Conservation (phyloP, 345 rosid species). For the Atalantia buxifolia region DNA sequence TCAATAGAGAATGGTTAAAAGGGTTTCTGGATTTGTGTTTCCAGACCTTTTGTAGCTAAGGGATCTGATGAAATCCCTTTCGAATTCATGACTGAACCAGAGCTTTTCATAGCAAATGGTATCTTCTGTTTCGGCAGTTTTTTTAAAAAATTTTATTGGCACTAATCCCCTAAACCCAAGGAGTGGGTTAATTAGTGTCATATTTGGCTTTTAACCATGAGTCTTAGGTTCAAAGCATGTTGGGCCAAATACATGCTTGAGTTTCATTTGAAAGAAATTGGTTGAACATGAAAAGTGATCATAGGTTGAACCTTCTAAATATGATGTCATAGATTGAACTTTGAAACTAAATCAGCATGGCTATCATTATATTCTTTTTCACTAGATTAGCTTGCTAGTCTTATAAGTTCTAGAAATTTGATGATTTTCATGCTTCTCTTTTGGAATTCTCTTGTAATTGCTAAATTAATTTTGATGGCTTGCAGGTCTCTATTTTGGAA, state of each 20-base stretch:
- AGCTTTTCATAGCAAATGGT: background rate
- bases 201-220: background rate
- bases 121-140: background rate
- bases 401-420: slow-evolving; percentile 10
- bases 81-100: background rate
- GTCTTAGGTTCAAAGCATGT: background rate
- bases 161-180: too few relatives aligned
- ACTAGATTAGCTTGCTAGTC: slow-evolving; percentile 7
- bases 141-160: background rate
- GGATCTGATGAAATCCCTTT: background rate
- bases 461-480: slow-evolving; percentile 55
- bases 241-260: background rate
- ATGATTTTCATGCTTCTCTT: slow-evolving; percentile 59
- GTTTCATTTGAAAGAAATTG: background rate
- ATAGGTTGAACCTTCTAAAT: background rate
- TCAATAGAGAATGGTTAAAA: background rate
- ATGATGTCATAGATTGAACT: background rate
- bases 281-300: background rate
- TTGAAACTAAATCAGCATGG: background rate
- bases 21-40: background rate
- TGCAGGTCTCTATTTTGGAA: slow-evolving; percentile 82
- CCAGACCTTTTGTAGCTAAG: background rate
- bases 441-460: slow-evolving; percentile 92
- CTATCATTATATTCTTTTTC: background rate
- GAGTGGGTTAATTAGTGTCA: background rate